Conservation (phyloP, 352 stramenopile genomes). For the Hyaloperonospora brassicae region DNA sequence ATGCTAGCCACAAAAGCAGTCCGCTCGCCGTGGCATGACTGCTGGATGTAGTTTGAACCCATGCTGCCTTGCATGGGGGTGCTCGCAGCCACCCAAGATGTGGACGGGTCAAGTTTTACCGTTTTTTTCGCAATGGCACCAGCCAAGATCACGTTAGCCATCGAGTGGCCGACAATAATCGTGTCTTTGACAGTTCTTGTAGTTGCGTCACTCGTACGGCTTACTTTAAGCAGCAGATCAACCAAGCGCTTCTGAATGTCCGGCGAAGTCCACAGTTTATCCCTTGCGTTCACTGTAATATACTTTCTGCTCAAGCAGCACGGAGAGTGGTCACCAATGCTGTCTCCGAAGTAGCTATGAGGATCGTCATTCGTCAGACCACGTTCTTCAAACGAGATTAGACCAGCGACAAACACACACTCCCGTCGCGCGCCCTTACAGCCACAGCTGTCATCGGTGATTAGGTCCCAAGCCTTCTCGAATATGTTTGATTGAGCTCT, state of each 20-base stretch:
- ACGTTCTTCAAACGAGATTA: constrained; percentile 28
- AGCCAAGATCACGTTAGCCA: constrained; percentile 47
- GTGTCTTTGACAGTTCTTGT: constrained; percentile 47
- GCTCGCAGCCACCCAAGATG: constrained; percentile 33
- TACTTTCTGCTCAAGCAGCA: constrained; percentile 55
- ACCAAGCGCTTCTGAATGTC: constrained; percentile 34
- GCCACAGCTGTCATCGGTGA: constrained; percentile 26
- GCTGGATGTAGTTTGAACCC: constrained; percentile 38
- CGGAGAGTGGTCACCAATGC: constrained; percentile 40
- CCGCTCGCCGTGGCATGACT: constrained; percentile 26
- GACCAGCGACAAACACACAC: constrained; percentile 54
- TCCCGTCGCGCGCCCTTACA: constrained; percentile 32
- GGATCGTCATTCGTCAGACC: constrained; percentile 27
- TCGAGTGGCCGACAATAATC: constrained; percentile 58
- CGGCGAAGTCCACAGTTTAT: constrained; percentile 39
- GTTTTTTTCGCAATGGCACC: constrained; percentile 32
- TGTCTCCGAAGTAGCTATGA: constrained; percentile 37
- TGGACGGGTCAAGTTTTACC: constrained; percentile 25
- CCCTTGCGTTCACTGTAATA: constrained; percentile 36
- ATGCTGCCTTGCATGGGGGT: constrained; percentile 38
- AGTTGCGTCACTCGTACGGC: constrained; percentile 23
- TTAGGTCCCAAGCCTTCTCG: constrained; percentile 17
- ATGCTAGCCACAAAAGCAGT: constrained; percentile 19
- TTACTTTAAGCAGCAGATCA: constrained; percentile 29
- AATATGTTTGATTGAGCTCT: constrained; percentile 14